Evolutionary conservation across 441 rosid species (phyloP), one percentile per base, ranked within the genome.

Genomic region (Adansonia madagascariensis): DNA sequence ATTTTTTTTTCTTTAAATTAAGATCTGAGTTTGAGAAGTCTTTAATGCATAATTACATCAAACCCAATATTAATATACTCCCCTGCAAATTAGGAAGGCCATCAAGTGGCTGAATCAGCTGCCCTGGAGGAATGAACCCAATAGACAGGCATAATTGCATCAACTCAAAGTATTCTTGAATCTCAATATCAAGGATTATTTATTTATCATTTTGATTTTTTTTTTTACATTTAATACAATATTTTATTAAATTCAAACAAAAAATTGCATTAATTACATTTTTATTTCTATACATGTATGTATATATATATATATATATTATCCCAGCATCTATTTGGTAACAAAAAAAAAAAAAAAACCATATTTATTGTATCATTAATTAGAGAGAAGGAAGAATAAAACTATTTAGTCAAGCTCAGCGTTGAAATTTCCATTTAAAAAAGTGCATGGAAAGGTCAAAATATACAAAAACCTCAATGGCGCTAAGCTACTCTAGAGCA

Each of bases 401-500:
- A 64, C 6, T 39, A 3, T n/a, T 35, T 12, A 14, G 14, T 43
- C 8, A 20, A 64, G 5, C 69, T 64, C 22, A 39, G 17, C 11
- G 50, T 41, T 64, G 49, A 63, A 63, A 8, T 43, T 27, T 71
- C 44, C 74, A 50, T 70, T 27, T 27, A 27, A 50, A 44, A 52
- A 70, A 50, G 46, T 39, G 74, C 44, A 70, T 14, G 61, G 41
- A 6, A 14, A 7, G 12, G 43, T 27, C 59, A 31, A 52, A 55
- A 72, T 56, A 72, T 72, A 72, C 75, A 71, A 72, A 50, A 55
- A 18, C 75, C 18, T 41, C 50, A 57, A 56, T 41, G 66, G 35
- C 64, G 11, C 57, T 41, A 7, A n/a, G 62, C 31, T 71, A 35
- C 12, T 27, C 47, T 6, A 55, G 52, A 52, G 4, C 52, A 70